phyloP scores from a whole-genome alignment of 164 flowering plant genomes.

The Nymphaea colorata region DNA sequence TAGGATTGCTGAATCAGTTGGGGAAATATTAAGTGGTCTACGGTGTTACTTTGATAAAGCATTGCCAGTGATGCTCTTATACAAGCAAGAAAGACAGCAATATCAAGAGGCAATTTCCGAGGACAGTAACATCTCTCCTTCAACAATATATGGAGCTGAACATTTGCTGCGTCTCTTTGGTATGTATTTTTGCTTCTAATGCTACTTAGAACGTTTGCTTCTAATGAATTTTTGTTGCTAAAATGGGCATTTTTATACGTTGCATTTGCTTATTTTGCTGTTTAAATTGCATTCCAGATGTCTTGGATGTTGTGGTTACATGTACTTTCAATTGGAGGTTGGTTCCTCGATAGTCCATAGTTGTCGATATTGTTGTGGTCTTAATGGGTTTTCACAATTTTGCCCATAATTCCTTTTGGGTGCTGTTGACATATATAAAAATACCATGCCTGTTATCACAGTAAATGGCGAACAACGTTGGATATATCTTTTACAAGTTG shows the following conservation, averaged over 20 bases:
- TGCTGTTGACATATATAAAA: no score
- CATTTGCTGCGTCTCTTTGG: conserved; percentile 91
- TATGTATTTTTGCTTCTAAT: conserved; percentile 17
- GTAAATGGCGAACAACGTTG: no score
- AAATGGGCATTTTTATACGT: neutral
- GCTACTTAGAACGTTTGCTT: no score
- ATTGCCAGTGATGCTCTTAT: conserved; percentile 63
- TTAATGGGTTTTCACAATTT: no score
- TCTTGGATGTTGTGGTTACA: no score
- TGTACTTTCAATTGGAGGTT: no score
- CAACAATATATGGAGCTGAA: conserved; percentile 84
- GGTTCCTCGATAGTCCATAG: no score
- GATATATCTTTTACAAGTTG: no score
- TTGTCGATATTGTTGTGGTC: no score
- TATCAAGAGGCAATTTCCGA: conserved; percentile 37
- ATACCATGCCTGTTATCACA: no score
- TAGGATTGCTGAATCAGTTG: conserved; percentile 48
- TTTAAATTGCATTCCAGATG: no score
- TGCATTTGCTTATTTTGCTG: neutral
- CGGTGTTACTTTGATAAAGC: conserved; percentile 77
- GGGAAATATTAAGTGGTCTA: conserved; percentile 58
- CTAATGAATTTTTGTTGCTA: neutral
- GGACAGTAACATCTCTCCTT: conserved; percentile 39
- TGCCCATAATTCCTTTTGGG: no score
- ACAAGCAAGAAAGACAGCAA: conserved; percentile 67